A percentile compares a stretch with the other conserved stretches of the same genome.
Conservation (phyloP, 345 rosid genomes). For the Syzygium aromaticum region DNA sequence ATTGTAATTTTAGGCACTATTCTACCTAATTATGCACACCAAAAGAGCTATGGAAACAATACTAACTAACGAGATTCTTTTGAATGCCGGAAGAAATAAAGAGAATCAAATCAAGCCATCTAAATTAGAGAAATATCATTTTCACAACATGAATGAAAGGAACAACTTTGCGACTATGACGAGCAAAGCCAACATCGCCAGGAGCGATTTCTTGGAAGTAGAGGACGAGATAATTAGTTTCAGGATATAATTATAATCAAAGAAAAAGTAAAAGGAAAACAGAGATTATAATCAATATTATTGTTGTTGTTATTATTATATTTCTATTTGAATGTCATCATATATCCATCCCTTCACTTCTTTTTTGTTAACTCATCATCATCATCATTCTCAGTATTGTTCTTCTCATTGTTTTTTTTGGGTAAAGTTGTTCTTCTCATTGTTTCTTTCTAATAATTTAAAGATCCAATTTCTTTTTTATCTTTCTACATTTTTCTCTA, state of each 20-base stretch:
- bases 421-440: background rate
- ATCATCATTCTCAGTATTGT: background rate
- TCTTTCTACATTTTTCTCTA: background rate
- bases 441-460: background rate
- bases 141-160: background rate
- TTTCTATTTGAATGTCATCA: background rate
- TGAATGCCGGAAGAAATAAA: background rate
- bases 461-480: background rate
- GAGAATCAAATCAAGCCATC: background rate
- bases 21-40: background rate
- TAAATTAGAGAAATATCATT: background rate
- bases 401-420: background rate
- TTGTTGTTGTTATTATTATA: background rate
- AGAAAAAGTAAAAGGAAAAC: background rate
- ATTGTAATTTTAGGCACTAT: background rate
- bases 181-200: background rate
- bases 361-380: background rate
- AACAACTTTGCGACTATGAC: background rate
- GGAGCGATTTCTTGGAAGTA: background rate
- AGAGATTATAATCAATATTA: background rate
- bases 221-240: background rate
- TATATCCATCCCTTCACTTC: background rate
- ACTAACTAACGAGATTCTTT: background rate
- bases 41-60: background rate
- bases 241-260: background rate